These are phyloP conservation scores for Odonthalia washingtoniensis DNA, from an alignment of 31 red algal species.

Conservation along the genomic window DNA sequence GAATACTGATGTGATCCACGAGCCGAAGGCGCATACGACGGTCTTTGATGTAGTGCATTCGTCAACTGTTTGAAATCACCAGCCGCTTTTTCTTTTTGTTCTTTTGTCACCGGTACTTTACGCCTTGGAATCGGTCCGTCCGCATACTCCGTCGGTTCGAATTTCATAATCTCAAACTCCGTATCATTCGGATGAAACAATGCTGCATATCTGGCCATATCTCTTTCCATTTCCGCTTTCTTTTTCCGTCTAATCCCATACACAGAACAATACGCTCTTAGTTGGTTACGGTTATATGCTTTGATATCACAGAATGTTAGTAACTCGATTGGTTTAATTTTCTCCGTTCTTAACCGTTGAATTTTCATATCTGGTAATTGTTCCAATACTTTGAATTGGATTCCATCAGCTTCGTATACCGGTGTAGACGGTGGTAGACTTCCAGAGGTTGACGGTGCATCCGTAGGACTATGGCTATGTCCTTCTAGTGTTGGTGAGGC, in stretches of 20 bases:
- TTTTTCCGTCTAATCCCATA: slow-evolving; percentile 84
- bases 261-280: slow-evolving; percentile 88
- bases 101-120: slow-evolving; percentile 68
- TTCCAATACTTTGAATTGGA: slow-evolving; percentile 77
- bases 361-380: slow-evolving; percentile 74
- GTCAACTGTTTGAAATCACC: slow-evolving; percentile 51
- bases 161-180: slow-evolving; percentile 73
- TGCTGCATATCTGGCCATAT: slow-evolving; percentile 81
- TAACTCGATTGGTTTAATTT: slow-evolving; percentile 80
- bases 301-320: slow-evolving; percentile 87
- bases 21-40: slow-evolving; percentile 18
- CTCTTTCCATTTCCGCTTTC: slow-evolving; percentile 88
- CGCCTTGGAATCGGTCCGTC: slow-evolving; percentile 70
- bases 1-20: slow-evolving; percentile 12
- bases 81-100: slow-evolving; percentile 65
- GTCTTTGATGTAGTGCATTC: slow-evolving; percentile 56
- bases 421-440: slow-evolving; percentile 35
- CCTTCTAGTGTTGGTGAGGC: background rate
- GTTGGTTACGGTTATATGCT: slow-evolving; percentile 87
- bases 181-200: slow-evolving; percentile 84
- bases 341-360: slow-evolving; percentile 62
- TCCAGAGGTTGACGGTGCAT: background rate
- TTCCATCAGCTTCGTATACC: slow-evolving; percentile 72
- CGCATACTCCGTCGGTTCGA: slow-evolving; percentile 72
- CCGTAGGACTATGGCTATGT: background rate